phyloP scores from a whole-genome alignment of 257 asterid species.

The Ocimum tenuiflorum region DNA sequence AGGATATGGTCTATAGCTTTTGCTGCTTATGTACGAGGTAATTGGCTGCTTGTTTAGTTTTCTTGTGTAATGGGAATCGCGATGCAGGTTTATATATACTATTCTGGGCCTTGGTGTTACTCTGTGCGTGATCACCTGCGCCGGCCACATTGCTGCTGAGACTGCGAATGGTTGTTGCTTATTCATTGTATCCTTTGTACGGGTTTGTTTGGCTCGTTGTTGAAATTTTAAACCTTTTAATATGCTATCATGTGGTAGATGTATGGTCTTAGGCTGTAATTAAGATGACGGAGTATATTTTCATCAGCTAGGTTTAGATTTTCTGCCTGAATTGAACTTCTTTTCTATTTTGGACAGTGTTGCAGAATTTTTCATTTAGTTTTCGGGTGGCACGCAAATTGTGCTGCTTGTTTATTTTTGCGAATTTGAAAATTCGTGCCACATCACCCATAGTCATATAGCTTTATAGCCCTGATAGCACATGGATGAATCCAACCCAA shows the following conservation, averaged over 20 bases:
- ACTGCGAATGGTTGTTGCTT: slow-evolving; percentile 63
- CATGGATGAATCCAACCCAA: too few relatives aligned
- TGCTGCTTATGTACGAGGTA: background rate
- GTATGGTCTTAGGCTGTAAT: background rate
- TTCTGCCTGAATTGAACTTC: background rate
- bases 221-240: background rate
- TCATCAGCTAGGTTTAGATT: background rate
- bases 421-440: background rate
- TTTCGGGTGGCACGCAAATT: background rate
- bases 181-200: slow-evolving; percentile 49
- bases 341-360: background rate
- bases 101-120: slow-evolving; percentile 48
- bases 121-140: slow-evolving; percentile 44
- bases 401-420: background rate
- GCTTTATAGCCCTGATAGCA: too few relatives aligned
- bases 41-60: background rate
- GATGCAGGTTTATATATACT: slow-evolving; percentile 57
- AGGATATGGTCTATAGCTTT: background rate
- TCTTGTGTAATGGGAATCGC: background rate
- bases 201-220: background rate
- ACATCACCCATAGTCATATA: too few relatives aligned
- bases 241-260: background rate
- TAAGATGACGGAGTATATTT: background rate
- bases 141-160: slow-evolving; percentile 69
- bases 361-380: background rate